Base-by-base conservation (phyloP, 257 asterid genomes). In the Fraxinus excelsior region DNA sequence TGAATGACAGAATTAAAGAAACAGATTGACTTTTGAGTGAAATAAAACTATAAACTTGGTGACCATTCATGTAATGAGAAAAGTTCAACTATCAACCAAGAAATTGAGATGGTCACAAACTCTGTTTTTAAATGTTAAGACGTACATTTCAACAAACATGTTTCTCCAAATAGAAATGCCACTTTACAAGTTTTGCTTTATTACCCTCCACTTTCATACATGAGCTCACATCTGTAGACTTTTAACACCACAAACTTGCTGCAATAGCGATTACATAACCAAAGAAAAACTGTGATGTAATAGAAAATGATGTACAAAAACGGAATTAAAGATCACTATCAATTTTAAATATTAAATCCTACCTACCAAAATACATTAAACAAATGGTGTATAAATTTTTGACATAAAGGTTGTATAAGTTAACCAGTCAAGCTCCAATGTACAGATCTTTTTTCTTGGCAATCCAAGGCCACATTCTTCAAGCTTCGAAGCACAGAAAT, bases 361-460 rank as follows among this genome's bases (percentile, higher is more conserved):
- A 60, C 13, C 67, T 60, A 23, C 5, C 32, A 60, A 21, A 58
- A 21, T 60, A 60, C 67, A 23, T 23, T 14, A 60, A 60, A 60
- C 13, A 38, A 21, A 60, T 7, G 16, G 67, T 10, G 14, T 60
- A 25, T 60, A 60, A 60, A 60, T 60, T 21, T 58, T 23, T 60
- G 67, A 60, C 67, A 60, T 25, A 25, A 23, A 60, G 0, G 31
- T 29, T 2, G 53, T 44, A 44, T 13, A 46, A 46, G 18, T 62
- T 62, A 62, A 62, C 29, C 5, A 21, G 49, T 75, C 70, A 71
- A 71, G 49, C 60, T 51, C 74, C 74, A 74, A 79, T 76, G 58
- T 79, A 73, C 82, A 40, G 3, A 73, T 76, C 21, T 67, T 74
- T n/a, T 70, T 19, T 64, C 56, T 44, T 18, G 56, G 16, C 53